Conservation (phyloP, 1,284 basidiomycete species). For the Leccinum subfulvum region DNA sequence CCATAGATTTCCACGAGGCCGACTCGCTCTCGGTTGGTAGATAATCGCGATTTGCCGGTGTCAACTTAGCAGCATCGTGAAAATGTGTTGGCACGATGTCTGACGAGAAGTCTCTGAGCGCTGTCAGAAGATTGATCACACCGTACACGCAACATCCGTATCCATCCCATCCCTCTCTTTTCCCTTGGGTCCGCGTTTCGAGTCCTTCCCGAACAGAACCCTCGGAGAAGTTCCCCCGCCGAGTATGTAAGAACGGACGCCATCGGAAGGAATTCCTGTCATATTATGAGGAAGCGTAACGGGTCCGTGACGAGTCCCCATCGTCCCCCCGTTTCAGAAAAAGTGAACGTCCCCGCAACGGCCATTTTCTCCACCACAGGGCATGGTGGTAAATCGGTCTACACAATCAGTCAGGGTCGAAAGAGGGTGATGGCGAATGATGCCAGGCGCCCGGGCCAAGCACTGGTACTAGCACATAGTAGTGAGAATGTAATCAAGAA, state of each 20-base stretch:
- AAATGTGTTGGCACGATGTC: too few species aligned
- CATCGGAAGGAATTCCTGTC: not conserved
- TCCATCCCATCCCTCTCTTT: not conserved
- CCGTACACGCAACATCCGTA: not conserved
- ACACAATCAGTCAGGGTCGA: too few species aligned
- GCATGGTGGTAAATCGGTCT: not conserved
- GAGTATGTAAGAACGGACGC: not conserved
- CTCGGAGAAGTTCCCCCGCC: not conserved
- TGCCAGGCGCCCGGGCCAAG: too few species aligned
- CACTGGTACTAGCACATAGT: too few species aligned
- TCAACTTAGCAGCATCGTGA: too few species aligned
- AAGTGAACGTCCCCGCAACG: not conserved
- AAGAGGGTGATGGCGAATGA: too few species aligned
- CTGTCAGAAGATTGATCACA: not conserved
- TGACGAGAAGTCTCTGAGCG: not conserved
- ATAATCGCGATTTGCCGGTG: too few species aligned
- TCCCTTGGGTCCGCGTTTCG: not conserved
- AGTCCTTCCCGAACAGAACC: not conserved
- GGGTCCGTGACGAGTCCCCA: not conserved
- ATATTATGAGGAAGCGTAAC: not conserved
- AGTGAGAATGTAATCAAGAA: not conserved
- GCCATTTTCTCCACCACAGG: not conserved
- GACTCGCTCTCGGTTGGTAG: too few species aligned
- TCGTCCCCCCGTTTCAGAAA: not conserved
- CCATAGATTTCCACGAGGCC: too few species aligned